These are phyloP conservation scores for Suhomyces panamericanus DNA, from an alignment of 1,139 yeast species.

Conservation along the genomic window DNA sequence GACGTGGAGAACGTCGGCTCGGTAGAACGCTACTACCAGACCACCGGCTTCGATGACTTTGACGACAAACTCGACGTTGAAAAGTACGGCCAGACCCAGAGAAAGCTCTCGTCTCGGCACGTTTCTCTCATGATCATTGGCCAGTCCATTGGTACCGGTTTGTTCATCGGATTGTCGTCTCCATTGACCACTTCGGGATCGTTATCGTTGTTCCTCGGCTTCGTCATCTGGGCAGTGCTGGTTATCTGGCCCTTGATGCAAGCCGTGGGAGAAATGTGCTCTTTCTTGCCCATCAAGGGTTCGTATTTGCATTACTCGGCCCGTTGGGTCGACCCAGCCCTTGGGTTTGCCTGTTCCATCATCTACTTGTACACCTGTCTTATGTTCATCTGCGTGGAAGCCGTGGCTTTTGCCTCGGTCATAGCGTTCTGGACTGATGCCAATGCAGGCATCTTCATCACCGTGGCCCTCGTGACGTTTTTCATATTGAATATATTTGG, in stretches of 20 bases:
- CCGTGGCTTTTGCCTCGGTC: constrained; percentile 36
- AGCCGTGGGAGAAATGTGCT: constrained; percentile 43
- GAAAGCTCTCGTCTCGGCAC: constrained; percentile 46
- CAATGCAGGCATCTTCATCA: constrained; percentile 38
- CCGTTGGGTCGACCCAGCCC: constrained; percentile 42
- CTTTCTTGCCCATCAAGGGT: constrained; percentile 42
- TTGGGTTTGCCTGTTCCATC: constrained; percentile 40
- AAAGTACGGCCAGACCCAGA: constrained; percentile 37
- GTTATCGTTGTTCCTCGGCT: constrained; percentile 39
- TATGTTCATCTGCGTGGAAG: constrained; percentile 42
- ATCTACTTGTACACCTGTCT: constrained; percentile 38
- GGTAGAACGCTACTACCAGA: constrained; percentile 14
- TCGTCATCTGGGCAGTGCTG: constrained; percentile 33
- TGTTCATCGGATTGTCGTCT: constrained; percentile 38
- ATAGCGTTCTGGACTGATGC: constrained; percentile 43
- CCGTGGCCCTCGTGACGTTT: constrained; percentile 31
- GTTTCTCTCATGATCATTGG: constrained; percentile 52
- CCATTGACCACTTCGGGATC: constrained; percentile 40
- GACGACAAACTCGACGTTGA: constrained; percentile 32
- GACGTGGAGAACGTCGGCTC: constrained; percentile 30
- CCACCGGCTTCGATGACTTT: constrained; percentile 32
- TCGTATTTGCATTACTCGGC: constrained; percentile 39
- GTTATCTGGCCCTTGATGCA: constrained; percentile 45
- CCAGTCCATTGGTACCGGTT: constrained; percentile 53
- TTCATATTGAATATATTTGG: constrained; percentile 36